Conservation (phyloP, 345 rosid genomes). For the Linum usitatissimum region DNA sequence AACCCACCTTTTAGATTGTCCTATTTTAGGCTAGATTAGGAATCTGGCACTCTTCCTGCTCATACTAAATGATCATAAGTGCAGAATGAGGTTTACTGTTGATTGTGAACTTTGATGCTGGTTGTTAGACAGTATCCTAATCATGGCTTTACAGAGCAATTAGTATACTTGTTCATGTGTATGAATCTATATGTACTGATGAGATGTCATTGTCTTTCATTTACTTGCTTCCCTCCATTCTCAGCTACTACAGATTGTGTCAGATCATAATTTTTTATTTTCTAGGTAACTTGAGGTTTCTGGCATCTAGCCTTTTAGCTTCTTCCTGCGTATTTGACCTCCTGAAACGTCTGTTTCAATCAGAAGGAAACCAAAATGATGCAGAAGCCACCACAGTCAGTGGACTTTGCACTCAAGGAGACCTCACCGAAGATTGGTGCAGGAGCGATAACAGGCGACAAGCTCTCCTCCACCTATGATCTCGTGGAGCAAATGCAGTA, state of each 20-base stretch:
- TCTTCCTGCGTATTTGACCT: not conserved
- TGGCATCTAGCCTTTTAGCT: too few species aligned
- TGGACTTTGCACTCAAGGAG: conserved; percentile 5
- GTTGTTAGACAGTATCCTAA: too few species aligned
- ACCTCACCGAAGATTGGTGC: conserved; percentile 1
- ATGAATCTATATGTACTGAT: not conserved
- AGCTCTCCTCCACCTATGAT: not conserved
- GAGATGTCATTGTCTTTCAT: not conserved
- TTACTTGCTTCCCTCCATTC: not conserved
- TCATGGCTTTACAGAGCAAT: not conserved
- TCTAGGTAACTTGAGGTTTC: not conserved
- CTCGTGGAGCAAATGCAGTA: conserved; percentile 7
- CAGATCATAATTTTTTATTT: not conserved
- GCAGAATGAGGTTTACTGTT: not conserved
- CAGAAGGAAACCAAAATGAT: not conserved
- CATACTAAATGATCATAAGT: not conserved
- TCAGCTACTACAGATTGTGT: not conserved
- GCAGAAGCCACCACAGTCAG: conserved; percentile 2
- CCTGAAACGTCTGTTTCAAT: not conserved
- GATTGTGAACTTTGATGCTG: not conserved
- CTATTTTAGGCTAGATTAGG: too few species aligned
- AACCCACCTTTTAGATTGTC: too few species aligned
- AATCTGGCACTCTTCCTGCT: not conserved
- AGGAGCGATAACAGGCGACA: not conserved
- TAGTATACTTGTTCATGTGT: not conserved